These are phyloP conservation scores for Limnanthes douglasii DNA, from an alignment of 345 rosid genomes.

Conservation along the genomic window DNA sequence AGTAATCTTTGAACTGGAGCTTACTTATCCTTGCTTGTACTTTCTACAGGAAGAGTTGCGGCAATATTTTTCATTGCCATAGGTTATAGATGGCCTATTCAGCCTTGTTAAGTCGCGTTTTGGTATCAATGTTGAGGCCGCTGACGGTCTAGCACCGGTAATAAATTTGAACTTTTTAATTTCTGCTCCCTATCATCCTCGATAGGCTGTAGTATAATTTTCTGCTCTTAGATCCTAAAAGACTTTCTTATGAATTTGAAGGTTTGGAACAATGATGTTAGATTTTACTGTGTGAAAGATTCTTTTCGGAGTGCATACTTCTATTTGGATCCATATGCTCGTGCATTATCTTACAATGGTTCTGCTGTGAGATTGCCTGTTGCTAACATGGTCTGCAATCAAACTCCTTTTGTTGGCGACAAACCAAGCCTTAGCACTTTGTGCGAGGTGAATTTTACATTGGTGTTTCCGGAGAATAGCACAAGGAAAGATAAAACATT, in stretches of 20 bases:
- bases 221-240: slow-evolving; percentile 6
- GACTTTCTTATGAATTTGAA: slow-evolving; percentile 14
- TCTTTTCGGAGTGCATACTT: slow-evolving; percentile 76
- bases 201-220: neutral
- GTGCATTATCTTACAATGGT: slow-evolving; percentile 43
- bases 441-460: too few relatives aligned
- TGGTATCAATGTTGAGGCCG: slow-evolving; percentile 59
- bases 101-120: slow-evolving; percentile 55
- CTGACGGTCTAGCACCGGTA: slow-evolving; percentile 95
- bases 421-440: slow-evolving; percentile 96
- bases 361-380: slow-evolving; percentile 24
- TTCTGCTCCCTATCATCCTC: neutral
- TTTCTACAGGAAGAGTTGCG: slow-evolving; percentile 68
- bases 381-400: slow-evolving; percentile 96
- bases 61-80: slow-evolving; percentile 80
- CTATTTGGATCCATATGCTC: slow-evolving; percentile 93
- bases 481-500: too few relatives aligned
- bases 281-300: slow-evolving; percentile 71
- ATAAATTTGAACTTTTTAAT: slow-evolving; percentile 8
- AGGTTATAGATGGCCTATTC: slow-evolving; percentile 71
- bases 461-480: too few relatives aligned
- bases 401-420: slow-evolving; percentile 80
- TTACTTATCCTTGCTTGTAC: neutral
- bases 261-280: slow-evolving; percentile 89
- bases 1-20: too few relatives aligned